Percentiles rank a stretch among this genome's conserved stretches.
Conservation (phyloP, 768 basidiomycete genomes). For the Terana coerulea region DNA sequence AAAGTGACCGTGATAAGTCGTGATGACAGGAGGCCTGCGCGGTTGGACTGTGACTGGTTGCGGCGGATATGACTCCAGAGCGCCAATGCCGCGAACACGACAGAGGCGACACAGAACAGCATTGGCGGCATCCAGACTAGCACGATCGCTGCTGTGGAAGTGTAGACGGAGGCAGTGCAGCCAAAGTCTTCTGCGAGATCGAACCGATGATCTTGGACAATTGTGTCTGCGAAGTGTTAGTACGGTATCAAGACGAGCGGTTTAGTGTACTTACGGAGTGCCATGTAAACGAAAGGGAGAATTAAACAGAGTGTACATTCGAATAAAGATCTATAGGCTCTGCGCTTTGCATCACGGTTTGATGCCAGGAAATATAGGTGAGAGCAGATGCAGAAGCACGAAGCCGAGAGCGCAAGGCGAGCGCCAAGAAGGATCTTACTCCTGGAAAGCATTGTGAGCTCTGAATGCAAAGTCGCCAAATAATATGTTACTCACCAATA, state of each 20-base stretch:
- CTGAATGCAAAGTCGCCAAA: not conserved
- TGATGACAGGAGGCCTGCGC: conserved; percentile 2
- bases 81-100: conserved; percentile 40
- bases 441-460: conserved; percentile 1
- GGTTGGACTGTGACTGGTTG: conserved; percentile 6
- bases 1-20: conserved; percentile 20
- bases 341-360: conserved; percentile 11
- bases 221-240: conserved; percentile 24
- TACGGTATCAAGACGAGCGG: not conserved
- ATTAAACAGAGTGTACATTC: conserved; percentile 22
- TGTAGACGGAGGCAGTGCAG: conserved; percentile 24
- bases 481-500: conserved; percentile 25
- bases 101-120: conserved; percentile 36
- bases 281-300: conserved; percentile 28
- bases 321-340: conserved; percentile 9
- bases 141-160: conserved; percentile 37
- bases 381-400: conserved; percentile 12
- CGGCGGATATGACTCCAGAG: conserved; percentile 16
- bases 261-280: conserved; percentile 31
- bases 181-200: conserved; percentile 29
- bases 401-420: conserved; percentile 18
- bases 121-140: conserved; percentile 47
- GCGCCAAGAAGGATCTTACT: conserved; percentile 20
- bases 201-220: conserved; percentile 30
- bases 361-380: conserved; percentile 14